Evolutionary conservation across 257 asterid genomes (phyloP).

Genomic region (Gynochthodes officinalis): DNA sequence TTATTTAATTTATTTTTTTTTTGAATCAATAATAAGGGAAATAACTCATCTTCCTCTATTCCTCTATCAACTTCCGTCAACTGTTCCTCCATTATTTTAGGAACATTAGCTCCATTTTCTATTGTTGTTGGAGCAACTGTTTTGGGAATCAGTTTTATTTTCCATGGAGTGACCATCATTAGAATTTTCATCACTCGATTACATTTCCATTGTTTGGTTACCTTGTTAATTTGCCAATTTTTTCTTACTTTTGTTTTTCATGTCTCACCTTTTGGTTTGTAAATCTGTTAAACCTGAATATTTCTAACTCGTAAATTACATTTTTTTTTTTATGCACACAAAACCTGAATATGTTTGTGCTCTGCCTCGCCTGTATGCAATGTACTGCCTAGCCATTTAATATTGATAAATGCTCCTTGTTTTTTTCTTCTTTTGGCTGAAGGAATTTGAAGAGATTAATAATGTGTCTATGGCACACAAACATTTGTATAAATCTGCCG

Average conservation of each 20-base stretch:
- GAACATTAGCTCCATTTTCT: too few species aligned
- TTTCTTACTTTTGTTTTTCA: not conserved
- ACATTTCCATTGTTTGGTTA: not conserved
- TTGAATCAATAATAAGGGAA: too few species aligned
- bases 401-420: not conserved
- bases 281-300: slow-evolving; percentile 13
- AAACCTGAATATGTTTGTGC: not conserved
- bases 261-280: not conserved
- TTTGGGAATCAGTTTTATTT: too few species aligned
- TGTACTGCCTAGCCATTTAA: not conserved
- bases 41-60: too few species aligned
- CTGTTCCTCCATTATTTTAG: too few species aligned
- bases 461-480: not conserved
- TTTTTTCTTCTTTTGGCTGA: not conserved
- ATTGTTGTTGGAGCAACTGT: too few species aligned
- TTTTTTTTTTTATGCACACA: not conserved
- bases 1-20: too few species aligned
- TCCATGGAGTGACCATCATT: too few species aligned
- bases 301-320: not conserved
- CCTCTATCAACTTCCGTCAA: too few species aligned
- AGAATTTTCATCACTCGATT: too few species aligned
- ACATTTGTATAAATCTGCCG: not conserved
- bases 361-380: not conserved
- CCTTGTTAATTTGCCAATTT: not conserved
- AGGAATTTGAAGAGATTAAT: not conserved